Percentiles rank a stretch among this genome's conserved stretches.
phyloP scores from a whole-genome alignment of 2,329 filamentous ascomycete genomes.

The Seiridium unicorne region DNA sequence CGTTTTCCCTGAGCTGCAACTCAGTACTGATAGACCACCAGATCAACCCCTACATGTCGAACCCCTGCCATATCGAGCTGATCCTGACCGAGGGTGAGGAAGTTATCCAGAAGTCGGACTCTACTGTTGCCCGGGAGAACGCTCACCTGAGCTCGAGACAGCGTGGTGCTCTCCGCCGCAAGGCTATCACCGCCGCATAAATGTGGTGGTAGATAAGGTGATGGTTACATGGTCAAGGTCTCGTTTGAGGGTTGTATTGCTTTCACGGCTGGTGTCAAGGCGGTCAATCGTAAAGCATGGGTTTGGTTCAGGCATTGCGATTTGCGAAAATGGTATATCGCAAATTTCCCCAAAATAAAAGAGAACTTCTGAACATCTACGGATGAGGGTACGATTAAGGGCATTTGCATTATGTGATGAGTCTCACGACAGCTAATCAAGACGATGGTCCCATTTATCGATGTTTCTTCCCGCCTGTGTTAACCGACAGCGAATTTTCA shows the following conservation, averaged over 20 bases:
- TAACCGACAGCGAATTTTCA: too few relatives aligned
- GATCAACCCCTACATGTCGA: slow-evolving; percentile 99
- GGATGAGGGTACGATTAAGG: slow-evolving; percentile 4
- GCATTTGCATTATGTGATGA: slow-evolving; percentile 6
- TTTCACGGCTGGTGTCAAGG: slow-evolving; percentile 35
- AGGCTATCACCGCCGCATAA: slow-evolving; percentile 66
- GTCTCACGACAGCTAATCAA: slow-evolving; percentile 5
- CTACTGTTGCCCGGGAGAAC: slow-evolving; percentile 60
- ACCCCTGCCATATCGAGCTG: slow-evolving; percentile 99
- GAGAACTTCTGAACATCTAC: slow-evolving; percentile 7
- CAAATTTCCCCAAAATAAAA: slow-evolving; percentile 9
- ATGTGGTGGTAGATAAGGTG: slow-evolving; percentile 15
- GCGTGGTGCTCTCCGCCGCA: slow-evolving; percentile 69
- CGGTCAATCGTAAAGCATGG: slow-evolving; percentile 33
- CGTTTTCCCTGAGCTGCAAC: not conserved
- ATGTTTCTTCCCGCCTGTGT: not conserved
- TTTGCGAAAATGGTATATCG: slow-evolving; percentile 15
- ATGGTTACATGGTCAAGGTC: slow-evolving; percentile 24
- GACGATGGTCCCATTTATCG: not conserved
- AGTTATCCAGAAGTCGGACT: slow-evolving; percentile 85
- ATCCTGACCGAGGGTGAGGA: slow-evolving; percentile 98
- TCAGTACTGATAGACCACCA: slow-evolving; percentile 38
- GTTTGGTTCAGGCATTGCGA: slow-evolving; percentile 34
- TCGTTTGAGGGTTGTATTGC: slow-evolving; percentile 28
- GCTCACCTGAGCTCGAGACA: slow-evolving; percentile 82